Percentiles rank a stretch among this genome's conserved stretches.
These are phyloP conservation scores for Fraxinus paxiana DNA, from an alignment of 305 asterid species.

Conservation along the genomic window DNA sequence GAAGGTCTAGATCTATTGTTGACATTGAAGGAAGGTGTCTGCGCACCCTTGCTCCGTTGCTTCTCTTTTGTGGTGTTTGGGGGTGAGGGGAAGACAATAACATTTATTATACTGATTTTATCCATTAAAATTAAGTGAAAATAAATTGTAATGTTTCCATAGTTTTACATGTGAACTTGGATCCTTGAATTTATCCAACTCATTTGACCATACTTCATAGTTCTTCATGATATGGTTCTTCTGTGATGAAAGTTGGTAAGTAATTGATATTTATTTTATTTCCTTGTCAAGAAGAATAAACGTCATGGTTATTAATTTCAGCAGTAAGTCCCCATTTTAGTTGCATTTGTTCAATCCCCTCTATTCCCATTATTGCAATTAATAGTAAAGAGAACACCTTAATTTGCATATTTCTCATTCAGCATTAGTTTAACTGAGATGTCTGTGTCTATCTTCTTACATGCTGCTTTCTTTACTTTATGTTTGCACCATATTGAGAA, in stretches of 20 bases:
- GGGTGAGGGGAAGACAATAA: neutral
- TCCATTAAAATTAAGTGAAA: neutral
- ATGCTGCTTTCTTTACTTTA: neutral
- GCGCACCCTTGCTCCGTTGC: neutral
- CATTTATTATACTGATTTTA: neutral
- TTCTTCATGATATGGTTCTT: neutral
- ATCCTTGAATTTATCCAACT: neutral
- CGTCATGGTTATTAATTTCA: neutral
- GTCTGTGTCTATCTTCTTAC: neutral
- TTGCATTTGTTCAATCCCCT: neutral
- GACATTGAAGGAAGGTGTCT: neutral
- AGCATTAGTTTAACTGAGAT: neutral
- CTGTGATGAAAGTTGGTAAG: neutral
- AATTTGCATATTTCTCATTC: neutral
- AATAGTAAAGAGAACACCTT: neutral
- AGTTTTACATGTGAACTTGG: neutral
- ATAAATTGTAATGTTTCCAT: neutral
- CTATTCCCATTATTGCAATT: neutral
- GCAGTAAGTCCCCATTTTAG: neutral
- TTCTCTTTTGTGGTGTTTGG: neutral
- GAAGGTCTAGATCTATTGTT: conserved; percentile 16
- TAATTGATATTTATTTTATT: neutral
- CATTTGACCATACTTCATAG: neutral
- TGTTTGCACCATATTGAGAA: conserved; percentile 2
- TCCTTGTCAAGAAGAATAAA: neutral